phyloP scores from a whole-genome alignment of 2,329 filamentous ascomycete species.

The Neofusicoccum ribis region DNA sequence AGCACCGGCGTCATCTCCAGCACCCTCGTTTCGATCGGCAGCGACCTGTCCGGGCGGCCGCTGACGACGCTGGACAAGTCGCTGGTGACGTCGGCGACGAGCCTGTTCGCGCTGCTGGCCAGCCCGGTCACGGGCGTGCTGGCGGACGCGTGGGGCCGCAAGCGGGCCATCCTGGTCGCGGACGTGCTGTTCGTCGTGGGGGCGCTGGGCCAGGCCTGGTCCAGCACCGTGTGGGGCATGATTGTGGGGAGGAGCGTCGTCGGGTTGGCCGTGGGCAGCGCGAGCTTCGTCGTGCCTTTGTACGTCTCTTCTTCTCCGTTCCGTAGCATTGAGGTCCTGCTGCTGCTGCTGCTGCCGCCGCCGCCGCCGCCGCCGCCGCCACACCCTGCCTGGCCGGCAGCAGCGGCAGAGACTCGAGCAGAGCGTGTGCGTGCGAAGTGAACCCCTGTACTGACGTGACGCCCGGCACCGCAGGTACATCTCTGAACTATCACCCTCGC shows the following conservation, averaged over 20 bases:
- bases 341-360: not conserved
- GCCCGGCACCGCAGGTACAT: slow-evolving; percentile 61
- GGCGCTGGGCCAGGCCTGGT: slow-evolving; percentile 31
- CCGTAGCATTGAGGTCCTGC: too few relatives aligned
- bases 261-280: slow-evolving; percentile 33
- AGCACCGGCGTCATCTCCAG: slow-evolving; percentile 63
- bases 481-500: slow-evolving; percentile 77
- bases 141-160: slow-evolving; percentile 77
- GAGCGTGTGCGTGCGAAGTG: not conserved
- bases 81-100: slow-evolving; percentile 59
- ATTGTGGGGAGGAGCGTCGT: slow-evolving; percentile 33
- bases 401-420: not conserved
- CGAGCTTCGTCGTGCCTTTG: slow-evolving; percentile 34
- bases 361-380: too few relatives aligned
- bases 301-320: slow-evolving; percentile 20
- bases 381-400: too few relatives aligned
- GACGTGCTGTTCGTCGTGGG: slow-evolving; percentile 48
- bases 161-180: slow-evolving; percentile 72
- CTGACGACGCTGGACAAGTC: slow-evolving; percentile 58
- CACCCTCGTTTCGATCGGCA: slow-evolving; percentile 57
- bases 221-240: slow-evolving; percentile 30
- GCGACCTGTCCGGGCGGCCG: slow-evolving; percentile 52
- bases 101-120: slow-evolving; percentile 57
- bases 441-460: not conserved
- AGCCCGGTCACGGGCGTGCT: slow-evolving; percentile 56